These are phyloP conservation scores for Penicillium janthinellum DNA, from an alignment of 2,329 filamentous ascomycete species.

Conservation along the genomic window DNA sequence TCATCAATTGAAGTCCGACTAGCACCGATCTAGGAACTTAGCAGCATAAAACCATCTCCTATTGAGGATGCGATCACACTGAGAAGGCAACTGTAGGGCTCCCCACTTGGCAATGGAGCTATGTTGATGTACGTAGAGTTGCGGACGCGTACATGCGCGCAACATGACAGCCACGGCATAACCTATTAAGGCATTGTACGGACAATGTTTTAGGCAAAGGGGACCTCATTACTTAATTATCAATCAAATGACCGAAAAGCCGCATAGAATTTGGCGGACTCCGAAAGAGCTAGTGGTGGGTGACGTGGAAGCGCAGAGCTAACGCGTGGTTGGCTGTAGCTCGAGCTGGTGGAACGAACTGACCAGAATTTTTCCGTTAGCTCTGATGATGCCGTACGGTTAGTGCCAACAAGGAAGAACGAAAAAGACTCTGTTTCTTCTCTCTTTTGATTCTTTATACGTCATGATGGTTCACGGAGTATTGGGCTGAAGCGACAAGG, in stretches of 20 bases:
- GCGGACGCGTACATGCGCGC: neutral
- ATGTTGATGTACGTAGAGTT: neutral
- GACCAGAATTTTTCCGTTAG: constrained; percentile 2
- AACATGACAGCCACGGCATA: neutral
- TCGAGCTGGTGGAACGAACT: constrained; percentile 12
- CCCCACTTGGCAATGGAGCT: neutral
- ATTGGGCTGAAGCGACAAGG: neutral
- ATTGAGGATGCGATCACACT: neutral
- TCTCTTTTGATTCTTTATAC: neutral
- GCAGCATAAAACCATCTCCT: neutral
- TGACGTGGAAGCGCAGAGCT: constrained; percentile 22
- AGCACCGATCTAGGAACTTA: neutral
- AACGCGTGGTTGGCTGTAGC: constrained; percentile 14
- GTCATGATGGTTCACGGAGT: neutral
- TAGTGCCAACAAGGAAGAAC: neutral
- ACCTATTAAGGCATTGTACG: neutral
- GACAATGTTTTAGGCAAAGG: neutral
- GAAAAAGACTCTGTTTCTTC: neutral
- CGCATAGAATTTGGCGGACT: constrained; percentile 11
- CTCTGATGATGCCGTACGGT: no score
- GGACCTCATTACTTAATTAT: neutral
- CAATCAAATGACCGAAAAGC: neutral
- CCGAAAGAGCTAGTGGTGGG: neutral
- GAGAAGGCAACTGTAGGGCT: neutral
- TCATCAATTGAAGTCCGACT: neutral